A percentile compares a stretch with the other conserved stretches of the same genome.
Conservation (phyloP, 1,284 basidiomycete genomes). For the Malassezia nana region DNA sequence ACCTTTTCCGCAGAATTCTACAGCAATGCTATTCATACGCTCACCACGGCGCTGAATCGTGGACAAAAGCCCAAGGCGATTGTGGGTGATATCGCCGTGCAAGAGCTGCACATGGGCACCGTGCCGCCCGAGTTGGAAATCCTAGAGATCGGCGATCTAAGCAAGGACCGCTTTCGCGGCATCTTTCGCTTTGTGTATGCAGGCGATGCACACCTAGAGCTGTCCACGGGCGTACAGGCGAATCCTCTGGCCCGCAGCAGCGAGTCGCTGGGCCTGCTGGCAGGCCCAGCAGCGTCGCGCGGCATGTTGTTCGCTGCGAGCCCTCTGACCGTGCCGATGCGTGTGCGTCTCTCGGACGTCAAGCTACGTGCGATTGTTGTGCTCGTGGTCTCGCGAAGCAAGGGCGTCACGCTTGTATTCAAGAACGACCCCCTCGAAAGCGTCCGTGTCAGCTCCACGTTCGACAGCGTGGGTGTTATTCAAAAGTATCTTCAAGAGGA, state of each 20-base stretch:
- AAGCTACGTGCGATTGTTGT: conserved; percentile 91
- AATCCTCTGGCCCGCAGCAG: conserved; percentile 67
- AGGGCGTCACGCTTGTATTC: conserved; percentile 97
- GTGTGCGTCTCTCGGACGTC: conserved; percentile 86
- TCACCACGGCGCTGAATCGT: conserved; percentile 50
- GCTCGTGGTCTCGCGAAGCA: conserved; percentile 84
- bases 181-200: conserved; percentile 92
- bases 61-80: conserved; percentile 80
- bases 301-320: conserved; percentile 46
- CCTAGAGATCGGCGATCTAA: conserved; percentile 93
- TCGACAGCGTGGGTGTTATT: conserved; percentile 94
- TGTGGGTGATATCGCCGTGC: conserved; percentile 90
- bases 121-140: conserved; percentile 97
- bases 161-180: conserved; percentile 87
- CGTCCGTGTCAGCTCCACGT: conserved; percentile 92
- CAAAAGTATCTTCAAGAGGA: conserved; percentile 60
- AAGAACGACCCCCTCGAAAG: conserved; percentile 98
- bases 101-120: conserved; percentile 94
- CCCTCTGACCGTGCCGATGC: conserved; percentile 70
- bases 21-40: conserved; percentile 51
- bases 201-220: conserved; percentile 88
- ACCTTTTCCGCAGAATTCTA: conserved; percentile 58
- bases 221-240: conserved; percentile 90
- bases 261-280: conserved; percentile 31
- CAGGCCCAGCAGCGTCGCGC: conserved; percentile 28